A percentile compares a stretch with the other conserved stretches of the same genome.
These are phyloP conservation scores for Papiliotrema terrestris DNA, from an alignment of 1,284 basidiomycete species.

Conservation along the genomic window DNA sequence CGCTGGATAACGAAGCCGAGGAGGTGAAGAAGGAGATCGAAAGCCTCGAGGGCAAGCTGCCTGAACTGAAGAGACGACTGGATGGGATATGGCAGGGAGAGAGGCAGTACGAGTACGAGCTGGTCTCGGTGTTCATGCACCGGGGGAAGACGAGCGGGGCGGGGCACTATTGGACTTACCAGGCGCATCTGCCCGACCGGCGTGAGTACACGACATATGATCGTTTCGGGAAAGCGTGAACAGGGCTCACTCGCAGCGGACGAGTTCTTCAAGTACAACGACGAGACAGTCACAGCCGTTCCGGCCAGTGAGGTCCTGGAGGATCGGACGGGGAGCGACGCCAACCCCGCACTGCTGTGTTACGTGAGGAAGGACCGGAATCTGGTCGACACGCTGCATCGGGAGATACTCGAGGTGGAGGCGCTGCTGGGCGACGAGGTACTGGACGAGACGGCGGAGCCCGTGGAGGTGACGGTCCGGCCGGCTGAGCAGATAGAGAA, in stretches of 20 bases:
- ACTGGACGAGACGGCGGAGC: not conserved
- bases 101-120: slow-evolving; percentile 70
- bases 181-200: slow-evolving; percentile 41
- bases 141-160: slow-evolving; percentile 66
- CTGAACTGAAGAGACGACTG: slow-evolving; percentile 63
- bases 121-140: slow-evolving; percentile 95
- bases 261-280: slow-evolving; percentile 94
- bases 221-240: not conserved
- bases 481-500: too few relatives aligned
- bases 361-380: slow-evolving; percentile 44
- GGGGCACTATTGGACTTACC: slow-evolving; percentile 50
- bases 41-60: slow-evolving; percentile 57
- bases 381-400: slow-evolving; percentile 41
- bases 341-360: slow-evolving; percentile 48
- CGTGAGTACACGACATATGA: slow-evolving; percentile 24
- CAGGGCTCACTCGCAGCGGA: slow-evolving; percentile 51
- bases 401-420: slow-evolving; percentile 24
- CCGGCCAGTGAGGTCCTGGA: slow-evolving; percentile 38
- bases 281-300: slow-evolving; percentile 65
- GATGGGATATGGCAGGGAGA: slow-evolving; percentile 75
- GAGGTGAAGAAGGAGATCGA: slow-evolving; percentile 62
- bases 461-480: not conserved
- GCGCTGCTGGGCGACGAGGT: not conserved
- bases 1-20: slow-evolving; percentile 54
- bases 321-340: slow-evolving; percentile 43